phyloP scores from a whole-genome alignment of 352 stramenopile species.

The Globisporangium takayamanum region DNA sequence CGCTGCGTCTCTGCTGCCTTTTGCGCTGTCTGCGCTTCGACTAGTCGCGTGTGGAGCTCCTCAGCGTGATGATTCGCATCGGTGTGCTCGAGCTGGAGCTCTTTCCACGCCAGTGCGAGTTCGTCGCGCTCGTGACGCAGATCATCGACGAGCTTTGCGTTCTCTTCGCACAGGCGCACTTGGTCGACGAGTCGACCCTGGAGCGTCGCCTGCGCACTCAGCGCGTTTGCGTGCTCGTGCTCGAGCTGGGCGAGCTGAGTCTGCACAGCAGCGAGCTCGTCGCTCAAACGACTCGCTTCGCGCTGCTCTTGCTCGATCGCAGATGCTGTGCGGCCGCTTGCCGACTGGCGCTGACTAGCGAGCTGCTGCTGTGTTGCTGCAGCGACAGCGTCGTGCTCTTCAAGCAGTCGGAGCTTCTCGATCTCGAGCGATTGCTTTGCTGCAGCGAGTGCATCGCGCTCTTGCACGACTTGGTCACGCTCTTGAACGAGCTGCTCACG shows the following conservation, averaged over 20 bases:
- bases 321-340: neutral
- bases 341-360: slow-evolving; percentile 2
- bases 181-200: slow-evolving; percentile 25
- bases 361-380: slow-evolving; percentile 1
- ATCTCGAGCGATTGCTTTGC: slow-evolving; percentile 5
- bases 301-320: slow-evolving; percentile 8
- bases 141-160: slow-evolving; percentile 18
- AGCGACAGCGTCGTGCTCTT: slow-evolving; percentile 6
- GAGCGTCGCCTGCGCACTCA: slow-evolving; percentile 14
- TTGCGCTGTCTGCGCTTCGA: slow-evolving; percentile 38
- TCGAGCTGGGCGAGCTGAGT: slow-evolving; percentile 14
- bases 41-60: slow-evolving; percentile 47
- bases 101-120: slow-evolving; percentile 27
- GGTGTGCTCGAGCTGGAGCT: slow-evolving; percentile 43
- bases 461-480: slow-evolving; percentile 11
- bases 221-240: slow-evolving; percentile 11
- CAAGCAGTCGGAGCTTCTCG: slow-evolving; percentile 1
- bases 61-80: slow-evolving; percentile 44
- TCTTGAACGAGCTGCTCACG: slow-evolving; percentile 1
- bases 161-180: slow-evolving; percentile 12
- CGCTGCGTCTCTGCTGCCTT: slow-evolving; percentile 13
- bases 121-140: slow-evolving; percentile 42
- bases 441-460: slow-evolving; percentile 17
- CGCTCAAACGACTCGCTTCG: neutral
- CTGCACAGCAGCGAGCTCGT: slow-evolving; percentile 1